phyloP scores from a whole-genome alignment of 306 rosid genomes.

The Cicer yamashitae region DNA sequence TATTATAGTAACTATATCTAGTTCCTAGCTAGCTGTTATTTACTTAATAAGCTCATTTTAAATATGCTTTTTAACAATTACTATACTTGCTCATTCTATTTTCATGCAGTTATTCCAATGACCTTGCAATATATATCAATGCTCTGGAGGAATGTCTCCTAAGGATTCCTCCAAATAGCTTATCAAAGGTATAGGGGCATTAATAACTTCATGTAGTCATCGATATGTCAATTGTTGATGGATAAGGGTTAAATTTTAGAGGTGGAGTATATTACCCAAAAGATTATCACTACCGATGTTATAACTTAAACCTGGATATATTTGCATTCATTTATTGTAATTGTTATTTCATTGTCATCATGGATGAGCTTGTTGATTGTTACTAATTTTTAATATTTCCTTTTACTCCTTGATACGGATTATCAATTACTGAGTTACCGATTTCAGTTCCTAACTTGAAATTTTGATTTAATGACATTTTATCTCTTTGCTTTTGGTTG shows the following conservation, averaged over 20 bases:
- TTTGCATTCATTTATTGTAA: neutral
- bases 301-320: conserved; percentile 13
- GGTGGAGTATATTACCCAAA: conserved; percentile 6
- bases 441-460: conserved; percentile 14
- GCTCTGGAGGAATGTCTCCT: conserved; percentile 71
- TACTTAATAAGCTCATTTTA: neutral
- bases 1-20: neutral
- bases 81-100: conserved; percentile 30
- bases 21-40: neutral
- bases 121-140: conserved; percentile 71
- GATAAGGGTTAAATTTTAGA: neutral
- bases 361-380: conserved; percentile 18
- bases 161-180: conserved; percentile 86
- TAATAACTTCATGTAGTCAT: conserved; percentile 29
- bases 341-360: neutral
- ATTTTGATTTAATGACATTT: conserved; percentile 36
- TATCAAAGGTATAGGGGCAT: conserved; percentile 72
- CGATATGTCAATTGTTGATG: conserved; percentile 9
- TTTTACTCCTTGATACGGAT: neutral
- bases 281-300: neutral
- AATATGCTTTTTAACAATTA: neutral
- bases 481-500: conserved; percentile 26
- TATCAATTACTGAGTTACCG: neutral
- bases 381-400: neutral
- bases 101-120: conserved; percentile 70